Evolutionary conservation across 2,329 filamentous ascomycete species (phyloP), one percentile per base, ranked within the genome.

Genomic region (Drechmeria coniospora): DNA sequence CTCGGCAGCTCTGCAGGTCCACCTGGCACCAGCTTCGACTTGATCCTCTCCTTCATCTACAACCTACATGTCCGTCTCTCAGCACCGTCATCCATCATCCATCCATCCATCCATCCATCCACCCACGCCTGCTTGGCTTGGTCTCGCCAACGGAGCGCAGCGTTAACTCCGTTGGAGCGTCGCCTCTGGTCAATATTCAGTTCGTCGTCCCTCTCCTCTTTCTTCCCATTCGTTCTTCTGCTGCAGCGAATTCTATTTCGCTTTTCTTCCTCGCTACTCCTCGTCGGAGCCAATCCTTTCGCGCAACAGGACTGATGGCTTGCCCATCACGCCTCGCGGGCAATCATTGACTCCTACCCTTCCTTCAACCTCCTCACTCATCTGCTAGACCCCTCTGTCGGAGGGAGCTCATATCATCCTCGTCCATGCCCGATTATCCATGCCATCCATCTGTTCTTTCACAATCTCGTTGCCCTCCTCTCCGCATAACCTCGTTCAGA

Each of bases 401-500:
- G n/a, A n/a, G n/a, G n/a, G n/a, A n/a, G n/a, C n/a, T n/a, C n/a
- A n/a, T n/a, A n/a, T n/a, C n/a, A n/a, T n/a, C n/a, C n/a, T n/a
- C n/a, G n/a, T n/a, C n/a, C n/a, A n/a, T n/a, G n/a, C n/a, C n/a
- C n/a, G n/a, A n/a, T 22, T 18, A 18, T 7, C 23, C 10, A 13
- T 34, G 30, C 21, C 32, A 36, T 27, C 25, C 32, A 18, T 32
- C 29, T 29, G 34, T 41, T 43, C 34, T 43, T 37, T 31, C 28
- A 32, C 40, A 40, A 38, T 47, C 38, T 43, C 42, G 44, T 40
- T 40, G 43, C 28, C 35, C 39, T 30, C 33, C 31, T 37, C 33
- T 23, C 25, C 32, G 30, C 33, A 35, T 34, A 37, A 30, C 32
- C 28, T 40, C 42, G 29, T 43, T 53, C 47, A 59, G 54, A 53